These are phyloP conservation scores for Aspergillus eucalypticola DNA, from an alignment of 2,329 filamentous ascomycete species.

Conservation along the genomic window DNA sequence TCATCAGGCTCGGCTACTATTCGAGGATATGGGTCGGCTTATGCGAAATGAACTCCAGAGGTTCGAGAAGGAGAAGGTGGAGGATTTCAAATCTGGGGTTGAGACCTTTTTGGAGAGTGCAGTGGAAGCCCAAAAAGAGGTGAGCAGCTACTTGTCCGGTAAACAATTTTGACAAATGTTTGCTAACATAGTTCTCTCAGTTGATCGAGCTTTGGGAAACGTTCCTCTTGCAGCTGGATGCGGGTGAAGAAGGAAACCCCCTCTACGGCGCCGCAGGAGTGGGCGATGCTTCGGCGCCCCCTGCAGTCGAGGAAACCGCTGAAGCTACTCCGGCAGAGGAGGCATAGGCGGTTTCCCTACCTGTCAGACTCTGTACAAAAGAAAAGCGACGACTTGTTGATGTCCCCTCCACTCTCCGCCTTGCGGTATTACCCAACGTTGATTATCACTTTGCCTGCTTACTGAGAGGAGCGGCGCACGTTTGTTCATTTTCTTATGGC, in stretches of 20 bases:
- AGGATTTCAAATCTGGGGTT: conserved; percentile 97
- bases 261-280: conserved; percentile 41
- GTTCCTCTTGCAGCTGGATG: conserved; percentile 92
- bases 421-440: conserved; percentile 4
- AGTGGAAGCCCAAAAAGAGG: conserved; percentile 98
- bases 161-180: not conserved
- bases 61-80: conserved; percentile 96
- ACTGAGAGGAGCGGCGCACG: conserved; percentile 17
- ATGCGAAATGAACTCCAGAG: conserved; percentile 90
- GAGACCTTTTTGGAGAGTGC: conserved; percentile 97
- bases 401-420: not conserved
- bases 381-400: conserved; percentile 14
- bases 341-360: conserved; percentile 13
- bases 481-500: conserved; percentile 14
- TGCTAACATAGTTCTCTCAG: conserved; percentile 44
- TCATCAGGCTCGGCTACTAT: conserved; percentile 83
- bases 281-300: conserved; percentile 22
- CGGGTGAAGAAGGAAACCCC: conserved; percentile 74
- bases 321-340: conserved; percentile 21
- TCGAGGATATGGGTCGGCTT: conserved; percentile 94
- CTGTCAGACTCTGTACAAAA: conserved; percentile 19
- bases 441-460: conserved; percentile 1
- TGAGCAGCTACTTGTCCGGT: conserved; percentile 45
- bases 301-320: conserved; percentile 16
- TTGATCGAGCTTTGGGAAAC: conserved; percentile 95